Percentiles rank a stretch among this genome's conserved stretches.
Conservation (phyloP, 108 stramenopile genomes). For the Parietichytrium sp. region DNA sequence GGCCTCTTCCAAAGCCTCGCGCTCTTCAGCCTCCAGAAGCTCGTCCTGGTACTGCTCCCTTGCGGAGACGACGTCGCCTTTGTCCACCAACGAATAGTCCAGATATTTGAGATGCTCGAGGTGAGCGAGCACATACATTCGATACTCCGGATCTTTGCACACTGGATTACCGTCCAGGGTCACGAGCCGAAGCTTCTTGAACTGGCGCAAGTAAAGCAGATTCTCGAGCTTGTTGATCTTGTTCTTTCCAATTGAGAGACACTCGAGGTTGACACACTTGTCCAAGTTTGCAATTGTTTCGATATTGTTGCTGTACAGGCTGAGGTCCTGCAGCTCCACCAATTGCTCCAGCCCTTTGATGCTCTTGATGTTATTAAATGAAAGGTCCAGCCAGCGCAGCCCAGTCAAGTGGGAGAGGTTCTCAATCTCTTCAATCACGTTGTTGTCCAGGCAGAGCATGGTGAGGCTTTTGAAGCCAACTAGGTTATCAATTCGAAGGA, state of each 20-base stretch:
- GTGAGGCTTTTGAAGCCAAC: slow-evolving; percentile 58
- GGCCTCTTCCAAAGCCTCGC: slow-evolving; percentile 55
- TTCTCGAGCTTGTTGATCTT: slow-evolving; percentile 53
- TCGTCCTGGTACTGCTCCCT: slow-evolving; percentile 68
- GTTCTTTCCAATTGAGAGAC: slow-evolving; percentile 67
- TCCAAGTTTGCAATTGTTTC: slow-evolving; percentile 58
- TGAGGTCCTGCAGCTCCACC: slow-evolving; percentile 57
- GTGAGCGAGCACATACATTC: slow-evolving; percentile 59
- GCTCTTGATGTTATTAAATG: slow-evolving; percentile 62
- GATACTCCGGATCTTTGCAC: slow-evolving; percentile 62
- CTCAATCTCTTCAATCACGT: slow-evolving; percentile 54
- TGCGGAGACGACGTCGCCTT: slow-evolving; percentile 34
- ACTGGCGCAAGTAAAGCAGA: slow-evolving; percentile 56
- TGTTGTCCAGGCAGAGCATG: slow-evolving; percentile 70
- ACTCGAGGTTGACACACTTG: slow-evolving; percentile 61
- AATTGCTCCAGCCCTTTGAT: slow-evolving; percentile 61
- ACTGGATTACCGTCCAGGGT: slow-evolving; percentile 67
- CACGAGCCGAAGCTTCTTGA: slow-evolving; percentile 56
- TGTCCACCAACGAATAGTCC: slow-evolving; percentile 56
- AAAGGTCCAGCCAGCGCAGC: slow-evolving; percentile 65
- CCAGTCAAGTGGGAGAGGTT: slow-evolving; percentile 59
- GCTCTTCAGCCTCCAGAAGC: slow-evolving; percentile 64
- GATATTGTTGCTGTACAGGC: slow-evolving; percentile 61
- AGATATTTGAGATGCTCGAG: slow-evolving; percentile 58
- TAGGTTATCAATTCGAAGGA: slow-evolving; percentile 63